Evolutionary conservation across 768 basidiomycete species (phyloP).

Genomic region (Chlorophyllum brunneum): DNA sequence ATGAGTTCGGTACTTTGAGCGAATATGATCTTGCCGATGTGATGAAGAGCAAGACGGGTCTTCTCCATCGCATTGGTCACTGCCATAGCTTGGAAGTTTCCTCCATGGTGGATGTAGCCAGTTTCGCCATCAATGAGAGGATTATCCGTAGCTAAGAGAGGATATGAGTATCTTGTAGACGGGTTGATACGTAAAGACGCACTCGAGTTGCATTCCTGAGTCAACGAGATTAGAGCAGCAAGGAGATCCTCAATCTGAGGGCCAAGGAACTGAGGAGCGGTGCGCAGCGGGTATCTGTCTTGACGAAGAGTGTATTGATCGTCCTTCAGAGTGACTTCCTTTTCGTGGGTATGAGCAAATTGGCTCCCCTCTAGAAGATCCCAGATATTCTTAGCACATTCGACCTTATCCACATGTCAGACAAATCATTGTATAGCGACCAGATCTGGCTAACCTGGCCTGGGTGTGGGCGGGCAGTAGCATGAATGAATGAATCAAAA

Average conservation of each 20-base stretch:
- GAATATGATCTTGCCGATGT: constrained; percentile 69
- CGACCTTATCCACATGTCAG: constrained; percentile 38
- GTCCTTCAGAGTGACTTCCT: constrained; percentile 59
- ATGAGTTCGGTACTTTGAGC: constrained; percentile 71
- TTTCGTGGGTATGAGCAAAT: constrained; percentile 56
- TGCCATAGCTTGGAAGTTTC: constrained; percentile 87
- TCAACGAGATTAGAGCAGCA: constrained; percentile 51
- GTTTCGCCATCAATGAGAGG: constrained; percentile 71
- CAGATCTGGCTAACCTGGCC: constrained; percentile 48
- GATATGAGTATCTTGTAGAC: constrained; percentile 6
- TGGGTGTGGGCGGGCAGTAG: constrained; percentile 69
- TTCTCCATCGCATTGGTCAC: constrained; percentile 84
- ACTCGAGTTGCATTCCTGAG: constrained; percentile 80
- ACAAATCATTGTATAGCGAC: neutral
- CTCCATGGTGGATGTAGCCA: constrained; percentile 67
- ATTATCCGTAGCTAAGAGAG: constrained; percentile 67
- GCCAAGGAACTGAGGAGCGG: constrained; percentile 74
- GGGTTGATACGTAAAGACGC: constrained; percentile 21
- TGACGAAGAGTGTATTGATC: constrained; percentile 71
- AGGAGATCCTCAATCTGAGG: constrained; percentile 77
- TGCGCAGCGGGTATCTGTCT: constrained; percentile 68
- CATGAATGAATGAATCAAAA: constrained; percentile 71
- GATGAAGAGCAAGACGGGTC: constrained; percentile 66
- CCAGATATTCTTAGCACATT: constrained; percentile 61
- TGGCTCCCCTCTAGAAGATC: constrained; percentile 57